These are phyloP conservation scores for Aspergillus ochraceus DNA, from an alignment of 2,329 filamentous ascomycete genomes.

Conservation along the genomic window DNA sequence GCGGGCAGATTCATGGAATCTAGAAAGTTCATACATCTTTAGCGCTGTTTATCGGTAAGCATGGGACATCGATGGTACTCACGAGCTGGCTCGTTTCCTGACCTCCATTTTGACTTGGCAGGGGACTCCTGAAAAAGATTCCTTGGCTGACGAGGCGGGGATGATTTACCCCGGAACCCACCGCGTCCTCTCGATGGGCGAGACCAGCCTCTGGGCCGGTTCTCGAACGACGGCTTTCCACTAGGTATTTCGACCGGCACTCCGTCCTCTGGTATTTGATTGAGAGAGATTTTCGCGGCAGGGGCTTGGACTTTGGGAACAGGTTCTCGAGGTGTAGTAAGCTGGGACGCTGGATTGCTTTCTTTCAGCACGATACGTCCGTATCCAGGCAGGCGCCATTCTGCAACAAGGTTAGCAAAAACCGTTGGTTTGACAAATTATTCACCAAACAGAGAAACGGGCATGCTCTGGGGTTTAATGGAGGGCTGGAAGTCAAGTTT, in stretches of 20 bases:
- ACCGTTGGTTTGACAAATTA: neutral
- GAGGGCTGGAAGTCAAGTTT: neutral
- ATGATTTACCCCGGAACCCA: slow-evolving; percentile 3
- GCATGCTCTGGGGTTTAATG: neutral
- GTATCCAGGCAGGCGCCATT: slow-evolving; percentile 26
- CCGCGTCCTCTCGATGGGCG: slow-evolving; percentile 11
- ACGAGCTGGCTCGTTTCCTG: slow-evolving; percentile 19
- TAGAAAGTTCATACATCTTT: neutral
- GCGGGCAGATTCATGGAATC: slow-evolving; percentile 18
- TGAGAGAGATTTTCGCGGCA: neutral
- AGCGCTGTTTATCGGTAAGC: neutral
- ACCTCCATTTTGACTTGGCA: slow-evolving; percentile 27
- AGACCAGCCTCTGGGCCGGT: neutral
- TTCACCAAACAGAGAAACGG: neutral
- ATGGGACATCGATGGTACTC: neutral
- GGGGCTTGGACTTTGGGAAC: neutral
- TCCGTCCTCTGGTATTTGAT: neutral
- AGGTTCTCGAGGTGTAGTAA: neutral
- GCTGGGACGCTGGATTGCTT: neutral
- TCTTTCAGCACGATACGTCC: slow-evolving; percentile 7
- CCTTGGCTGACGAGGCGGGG: slow-evolving; percentile 6
- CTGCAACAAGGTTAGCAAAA: slow-evolving; percentile 4
- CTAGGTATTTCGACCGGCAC: neutral
- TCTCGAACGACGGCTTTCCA: neutral
- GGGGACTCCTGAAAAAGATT: slow-evolving; percentile 22